Conservation (phyloP, 805 yeast genomes). For the Spathaspora sp. region DNA sequence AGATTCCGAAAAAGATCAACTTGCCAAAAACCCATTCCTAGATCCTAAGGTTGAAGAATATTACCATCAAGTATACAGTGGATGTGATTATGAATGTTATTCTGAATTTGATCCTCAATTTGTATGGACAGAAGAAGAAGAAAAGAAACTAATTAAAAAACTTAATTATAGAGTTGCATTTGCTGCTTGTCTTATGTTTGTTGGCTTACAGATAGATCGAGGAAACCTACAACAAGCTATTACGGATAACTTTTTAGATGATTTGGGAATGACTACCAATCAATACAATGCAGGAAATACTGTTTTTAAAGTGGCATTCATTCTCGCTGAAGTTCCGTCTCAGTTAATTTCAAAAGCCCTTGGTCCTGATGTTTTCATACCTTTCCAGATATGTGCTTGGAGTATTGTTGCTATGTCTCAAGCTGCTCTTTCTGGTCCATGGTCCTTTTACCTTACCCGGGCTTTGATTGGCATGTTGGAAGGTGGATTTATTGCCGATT, state of each 20-base stretch:
- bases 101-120: constrained; percentile 55
- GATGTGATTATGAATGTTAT: constrained; percentile 48
- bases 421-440: constrained; percentile 20
- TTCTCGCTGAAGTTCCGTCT: constrained; percentile 60
- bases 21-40: background rate
- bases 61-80: constrained; percentile 18
- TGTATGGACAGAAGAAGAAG: constrained; percentile 53
- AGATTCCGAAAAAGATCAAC: background rate
- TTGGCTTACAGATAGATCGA: constrained; percentile 57
- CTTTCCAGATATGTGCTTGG: constrained; percentile 56
- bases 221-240: constrained; percentile 56
- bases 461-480: constrained; percentile 54
- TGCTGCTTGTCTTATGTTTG: constrained; percentile 58
- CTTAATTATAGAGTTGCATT: constrained; percentile 54
- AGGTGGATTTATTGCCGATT: constrained; percentile 70
- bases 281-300: constrained; percentile 60
- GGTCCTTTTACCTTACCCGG: constrained; percentile 46
- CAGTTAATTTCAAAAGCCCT: constrained; percentile 60
- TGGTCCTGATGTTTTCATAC: constrained; percentile 64
- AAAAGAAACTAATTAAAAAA: constrained; percentile 44
- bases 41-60: constrained; percentile 6
- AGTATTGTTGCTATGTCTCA: constrained; percentile 54
- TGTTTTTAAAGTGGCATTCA: constrained; percentile 48
- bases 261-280: constrained; percentile 50
- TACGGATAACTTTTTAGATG: constrained; percentile 52